These are phyloP conservation scores for Lipomyces oligophaga DNA, from an alignment of 805 yeast species.

Conservation along the genomic window DNA sequence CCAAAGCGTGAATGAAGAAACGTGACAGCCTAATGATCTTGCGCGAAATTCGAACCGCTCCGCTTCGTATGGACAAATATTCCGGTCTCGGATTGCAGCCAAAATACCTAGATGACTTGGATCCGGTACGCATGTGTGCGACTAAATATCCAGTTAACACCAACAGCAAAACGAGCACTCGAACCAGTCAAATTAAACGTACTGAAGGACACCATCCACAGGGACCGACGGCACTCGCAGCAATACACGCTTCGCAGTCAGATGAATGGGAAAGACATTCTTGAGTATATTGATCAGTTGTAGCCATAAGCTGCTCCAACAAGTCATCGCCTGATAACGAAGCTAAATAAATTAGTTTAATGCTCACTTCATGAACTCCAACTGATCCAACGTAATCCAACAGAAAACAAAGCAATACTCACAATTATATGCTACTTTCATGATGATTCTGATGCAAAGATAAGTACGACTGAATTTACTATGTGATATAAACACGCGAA, in stretches of 20 bases:
- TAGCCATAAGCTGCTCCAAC: neutral
- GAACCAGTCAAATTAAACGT: neutral
- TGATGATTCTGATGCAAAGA: no score
- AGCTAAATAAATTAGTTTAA: no score
- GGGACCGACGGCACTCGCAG: constrained; percentile 9
- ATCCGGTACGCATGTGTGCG: constrained; percentile 19
- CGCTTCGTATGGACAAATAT: constrained; percentile 14
- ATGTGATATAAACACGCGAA: no score
- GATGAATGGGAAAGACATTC: constrained; percentile 11
- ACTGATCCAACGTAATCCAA: no score
- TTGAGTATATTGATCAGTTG: constrained; percentile 9
- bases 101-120: constrained; percentile 18
- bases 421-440: no score
- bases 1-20: constrained; percentile 19
- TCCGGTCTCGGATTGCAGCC: constrained; percentile 14
- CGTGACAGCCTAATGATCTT: constrained; percentile 15
- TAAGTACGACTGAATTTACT: no score
- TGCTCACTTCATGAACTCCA: no score
- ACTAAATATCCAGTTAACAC: constrained; percentile 1
- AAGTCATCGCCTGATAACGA: no score
- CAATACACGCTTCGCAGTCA: constrained; percentile 11
- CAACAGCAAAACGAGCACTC: neutral
- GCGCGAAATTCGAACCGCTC: constrained; percentile 25
- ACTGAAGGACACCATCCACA: constrained; percentile 26
- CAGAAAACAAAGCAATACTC: no score